phyloP scores from a whole-genome alignment of 2,329 filamentous ascomycete species.

The Fusarium pseudograminearum region DNA sequence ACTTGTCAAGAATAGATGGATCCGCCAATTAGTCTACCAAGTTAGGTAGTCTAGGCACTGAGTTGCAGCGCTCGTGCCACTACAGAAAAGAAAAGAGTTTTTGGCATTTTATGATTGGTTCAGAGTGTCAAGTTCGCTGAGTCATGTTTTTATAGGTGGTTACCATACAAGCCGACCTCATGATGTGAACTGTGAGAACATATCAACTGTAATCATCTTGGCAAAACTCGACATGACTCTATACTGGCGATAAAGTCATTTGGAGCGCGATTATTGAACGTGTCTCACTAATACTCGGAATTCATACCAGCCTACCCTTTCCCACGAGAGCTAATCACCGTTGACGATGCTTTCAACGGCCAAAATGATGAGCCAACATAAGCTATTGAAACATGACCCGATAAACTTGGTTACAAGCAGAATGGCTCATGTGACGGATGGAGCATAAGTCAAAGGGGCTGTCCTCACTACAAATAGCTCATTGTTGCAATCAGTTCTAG shows the following conservation, averaged over 20 bases:
- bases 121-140: conserved; percentile 8
- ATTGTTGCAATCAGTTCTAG: conserved; percentile 28
- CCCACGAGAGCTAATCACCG: conserved; percentile 9
- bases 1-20: conserved; percentile 44
- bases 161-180: conserved; percentile 26
- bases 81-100: conserved; percentile 24
- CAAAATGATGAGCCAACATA: conserved; percentile 11
- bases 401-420: background rate
- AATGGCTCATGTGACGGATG: conserved; percentile 14
- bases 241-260: background rate
- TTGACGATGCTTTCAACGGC: conserved; percentile 18
- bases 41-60: background rate
- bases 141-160: conserved; percentile 22
- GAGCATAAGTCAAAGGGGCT: conserved; percentile 41
- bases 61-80: conserved; percentile 15
- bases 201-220: background rate
- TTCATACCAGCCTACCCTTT: conserved; percentile 24
- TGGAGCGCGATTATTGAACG: conserved; percentile 17
- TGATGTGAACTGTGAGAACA: background rate
- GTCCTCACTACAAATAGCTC: conserved; percentile 23
- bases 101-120: conserved; percentile 44
- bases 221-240: background rate
- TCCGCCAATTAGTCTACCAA: background rate
- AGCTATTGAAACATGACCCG: conserved; percentile 15
- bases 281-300: conserved; percentile 28